phyloP scores from a whole-genome alignment of 768 basidiomycete species.

The Suillus fuscotomentosus region DNA sequence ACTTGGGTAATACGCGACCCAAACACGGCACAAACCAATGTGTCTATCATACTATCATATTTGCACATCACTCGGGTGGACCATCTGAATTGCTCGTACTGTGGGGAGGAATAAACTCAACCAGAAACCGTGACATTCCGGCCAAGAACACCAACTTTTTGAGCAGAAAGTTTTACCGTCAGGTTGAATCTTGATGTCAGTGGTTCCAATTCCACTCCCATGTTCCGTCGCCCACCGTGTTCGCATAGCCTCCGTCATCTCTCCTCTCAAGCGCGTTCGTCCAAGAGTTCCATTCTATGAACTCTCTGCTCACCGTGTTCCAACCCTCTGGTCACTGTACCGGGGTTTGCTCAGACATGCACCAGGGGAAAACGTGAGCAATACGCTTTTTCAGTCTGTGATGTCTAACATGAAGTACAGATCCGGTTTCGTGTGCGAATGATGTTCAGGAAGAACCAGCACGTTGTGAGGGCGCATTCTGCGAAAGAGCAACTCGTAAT shows the following conservation, averaged over 20 bases:
- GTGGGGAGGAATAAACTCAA: background rate
- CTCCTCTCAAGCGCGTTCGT: slow-evolving; percentile 56
- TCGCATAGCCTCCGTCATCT: slow-evolving; percentile 50
- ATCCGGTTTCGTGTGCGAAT: slow-evolving; percentile 53
- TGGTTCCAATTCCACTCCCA: slow-evolving; percentile 14
- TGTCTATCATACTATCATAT: background rate
- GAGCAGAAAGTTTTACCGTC: background rate
- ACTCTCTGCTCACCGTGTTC: slow-evolving; percentile 69
- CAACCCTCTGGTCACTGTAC: slow-evolving; percentile 78
- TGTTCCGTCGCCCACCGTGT: slow-evolving; percentile 46
- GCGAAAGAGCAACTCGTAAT: slow-evolving; percentile 46
- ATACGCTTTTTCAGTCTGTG: background rate
- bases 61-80: background rate
- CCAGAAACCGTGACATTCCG: background rate
- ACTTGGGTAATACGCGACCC: background rate
- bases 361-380: slow-evolving; percentile 49
- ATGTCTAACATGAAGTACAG: slow-evolving; percentile 34
- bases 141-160: background rate
- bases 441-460: slow-evolving; percentile 51
- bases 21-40: background rate
- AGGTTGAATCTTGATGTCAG: slow-evolving; percentile 3
- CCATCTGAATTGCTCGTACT: background rate
- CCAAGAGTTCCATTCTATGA: slow-evolving; percentile 66
- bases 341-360: slow-evolving; percentile 61
- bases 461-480: slow-evolving; percentile 50